phyloP scores from a whole-genome alignment of 2,329 filamentous ascomycete genomes.

The Hirsutella thompsonii region DNA sequence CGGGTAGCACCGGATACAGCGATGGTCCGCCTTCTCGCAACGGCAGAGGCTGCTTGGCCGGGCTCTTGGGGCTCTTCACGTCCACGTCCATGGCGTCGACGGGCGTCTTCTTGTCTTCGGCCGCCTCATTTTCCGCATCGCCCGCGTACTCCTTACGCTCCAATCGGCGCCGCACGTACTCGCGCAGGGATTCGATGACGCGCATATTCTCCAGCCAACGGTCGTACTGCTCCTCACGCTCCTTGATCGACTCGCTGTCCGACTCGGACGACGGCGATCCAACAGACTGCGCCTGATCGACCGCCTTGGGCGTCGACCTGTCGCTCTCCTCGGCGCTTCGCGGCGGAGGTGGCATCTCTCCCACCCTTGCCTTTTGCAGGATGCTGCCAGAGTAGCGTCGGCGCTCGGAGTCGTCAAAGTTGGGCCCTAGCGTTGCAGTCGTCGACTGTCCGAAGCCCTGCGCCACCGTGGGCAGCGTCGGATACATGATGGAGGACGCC shows the following conservation, averaged over 20 bases:
- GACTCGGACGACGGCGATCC: constrained; percentile 43
- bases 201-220: constrained; percentile 55
- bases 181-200: constrained; percentile 47
- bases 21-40: constrained; percentile 19
- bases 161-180: constrained; percentile 44
- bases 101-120: constrained; percentile 7
- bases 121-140: constrained; percentile 9
- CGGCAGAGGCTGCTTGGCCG: constrained; percentile 10
- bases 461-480: constrained; percentile 57
- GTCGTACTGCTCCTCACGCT: constrained; percentile 50
- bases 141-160: constrained; percentile 40
- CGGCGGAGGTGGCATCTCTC: constrained; percentile 27
- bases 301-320: constrained; percentile 29
- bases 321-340: constrained; percentile 17
- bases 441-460: constrained; percentile 58
- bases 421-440: constrained; percentile 58
- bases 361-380: constrained; percentile 48
- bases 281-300: constrained; percentile 29
- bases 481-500: constrained; percentile 55
- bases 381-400: constrained; percentile 55
- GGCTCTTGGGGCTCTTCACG: constrained; percentile 16
- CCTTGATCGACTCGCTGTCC: constrained; percentile 38
- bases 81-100: constrained; percentile 25
- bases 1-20: constrained; percentile 27
- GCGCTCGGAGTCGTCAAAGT: constrained; percentile 49